Conservation (phyloP, 2,329 filamentous ascomycete genomes). For the Colletotrichum sp. region DNA sequence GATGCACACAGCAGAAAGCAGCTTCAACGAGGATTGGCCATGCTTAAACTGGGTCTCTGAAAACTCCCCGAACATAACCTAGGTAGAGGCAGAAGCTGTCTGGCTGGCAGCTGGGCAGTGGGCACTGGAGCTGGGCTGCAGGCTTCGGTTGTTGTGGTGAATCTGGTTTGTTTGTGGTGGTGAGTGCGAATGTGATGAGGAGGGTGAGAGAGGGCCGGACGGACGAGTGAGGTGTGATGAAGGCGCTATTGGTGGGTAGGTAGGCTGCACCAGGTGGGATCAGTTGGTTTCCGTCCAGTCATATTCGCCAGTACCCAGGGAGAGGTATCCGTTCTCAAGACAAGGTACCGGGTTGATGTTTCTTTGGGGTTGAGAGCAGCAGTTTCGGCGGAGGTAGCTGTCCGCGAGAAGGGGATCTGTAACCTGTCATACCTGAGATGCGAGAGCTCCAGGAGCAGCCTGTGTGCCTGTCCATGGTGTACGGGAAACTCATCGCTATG, state of each 20-base stretch:
- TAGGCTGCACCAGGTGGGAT: neutral
- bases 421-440: neutral
- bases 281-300: neutral
- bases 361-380: neutral
- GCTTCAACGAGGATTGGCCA: neutral
- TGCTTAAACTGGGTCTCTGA: neutral
- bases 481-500: neutral
- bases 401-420: neutral
- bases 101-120: neutral
- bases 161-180: neutral
- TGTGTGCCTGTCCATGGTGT: neutral
- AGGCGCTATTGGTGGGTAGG: neutral
- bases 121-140: neutral
- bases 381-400: neutral
- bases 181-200: neutral
- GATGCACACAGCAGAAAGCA: neutral
- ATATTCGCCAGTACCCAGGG: neutral
- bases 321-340: neutral
- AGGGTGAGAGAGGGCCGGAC: neutral
- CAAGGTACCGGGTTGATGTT: neutral
- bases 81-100: neutral
- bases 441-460: neutral
- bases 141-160: neutral
- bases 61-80: neutral
- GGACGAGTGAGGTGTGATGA: neutral